A percentile compares a stretch with the other conserved stretches of the same genome.
Conservation (phyloP, 768 basidiomycete genomes). For the Kwoniella pini region DNA sequence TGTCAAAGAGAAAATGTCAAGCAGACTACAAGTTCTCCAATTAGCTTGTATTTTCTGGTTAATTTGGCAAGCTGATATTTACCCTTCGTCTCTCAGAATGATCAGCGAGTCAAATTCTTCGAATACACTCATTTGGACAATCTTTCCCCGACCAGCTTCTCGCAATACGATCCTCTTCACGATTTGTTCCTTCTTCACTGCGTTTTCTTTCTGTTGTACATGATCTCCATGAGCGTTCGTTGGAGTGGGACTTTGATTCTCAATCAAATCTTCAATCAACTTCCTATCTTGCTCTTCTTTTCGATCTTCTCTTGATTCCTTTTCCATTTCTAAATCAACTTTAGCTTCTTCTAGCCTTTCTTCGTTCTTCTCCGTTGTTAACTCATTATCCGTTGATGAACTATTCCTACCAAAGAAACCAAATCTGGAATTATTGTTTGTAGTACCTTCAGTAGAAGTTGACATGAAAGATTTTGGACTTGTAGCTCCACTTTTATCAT, state of each 20-base stretch:
- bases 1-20: constrained; percentile 34
- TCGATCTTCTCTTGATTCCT: constrained; percentile 31
- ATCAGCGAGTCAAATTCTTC: constrained; percentile 22
- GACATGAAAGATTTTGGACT: constrained; percentile 32
- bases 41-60: background rate
- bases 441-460: background rate
- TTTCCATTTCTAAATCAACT: constrained; percentile 46
- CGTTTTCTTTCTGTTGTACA: background rate
- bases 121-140: constrained; percentile 31
- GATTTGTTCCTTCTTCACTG: background rate
- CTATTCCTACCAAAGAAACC: constrained; percentile 26
- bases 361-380: constrained; percentile 14
- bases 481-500: constrained; percentile 17
- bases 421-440: constrained; percentile 2
- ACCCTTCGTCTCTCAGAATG: constrained; percentile 43
- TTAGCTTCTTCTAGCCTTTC: constrained; percentile 38
- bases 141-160: constrained; percentile 23
- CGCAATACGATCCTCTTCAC: constrained; percentile 27
- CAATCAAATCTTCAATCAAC: constrained; percentile 30
- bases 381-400: constrained; percentile 2
- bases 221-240: no score
- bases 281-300: constrained; percentile 34
- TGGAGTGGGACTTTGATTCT: constrained; percentile 19
- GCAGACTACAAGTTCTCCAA: constrained; percentile 26
- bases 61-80: constrained; percentile 9